Evolutionary conservation across 2,329 filamentous ascomycete species (phyloP).

Genomic region (Colletotrichum sp.): DNA sequence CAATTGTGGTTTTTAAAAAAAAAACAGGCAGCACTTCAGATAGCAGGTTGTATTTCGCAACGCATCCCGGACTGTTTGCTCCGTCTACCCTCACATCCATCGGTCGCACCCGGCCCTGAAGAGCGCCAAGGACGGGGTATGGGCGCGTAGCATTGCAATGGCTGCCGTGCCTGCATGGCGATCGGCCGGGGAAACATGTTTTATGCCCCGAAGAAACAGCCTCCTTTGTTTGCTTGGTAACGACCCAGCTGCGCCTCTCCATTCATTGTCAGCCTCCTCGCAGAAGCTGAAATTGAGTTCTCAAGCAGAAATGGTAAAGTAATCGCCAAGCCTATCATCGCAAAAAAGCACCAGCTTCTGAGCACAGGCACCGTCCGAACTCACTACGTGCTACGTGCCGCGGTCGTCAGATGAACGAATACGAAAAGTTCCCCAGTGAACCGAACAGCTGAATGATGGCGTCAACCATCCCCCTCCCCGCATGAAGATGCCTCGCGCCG

Average conservation of each 20-base stretch:
- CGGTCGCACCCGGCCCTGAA: neutral
- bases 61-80: neutral
- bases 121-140: neutral
- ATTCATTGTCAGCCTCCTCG: neutral
- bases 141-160: neutral
- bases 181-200: neutral
- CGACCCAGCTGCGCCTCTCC: neutral
- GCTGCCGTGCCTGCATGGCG: neutral
- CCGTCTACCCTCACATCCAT: neutral
- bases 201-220: neutral
- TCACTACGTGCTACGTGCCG: rapidly evolving
- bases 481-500: neutral
- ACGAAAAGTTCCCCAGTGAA: neutral
- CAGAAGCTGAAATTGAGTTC: neutral
- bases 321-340: neutral
- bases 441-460: neutral
- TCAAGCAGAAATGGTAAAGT: neutral
- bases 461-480: neutral
- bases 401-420: neutral
- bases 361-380: neutral
- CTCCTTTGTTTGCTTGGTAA: neutral
- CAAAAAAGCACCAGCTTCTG: neutral
- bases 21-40: neutral
- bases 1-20: neutral
- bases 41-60: neutral